phyloP scores from a whole-genome alignment of 176 grass and related monocot genomes.

The Ensete glaucum region DNA sequence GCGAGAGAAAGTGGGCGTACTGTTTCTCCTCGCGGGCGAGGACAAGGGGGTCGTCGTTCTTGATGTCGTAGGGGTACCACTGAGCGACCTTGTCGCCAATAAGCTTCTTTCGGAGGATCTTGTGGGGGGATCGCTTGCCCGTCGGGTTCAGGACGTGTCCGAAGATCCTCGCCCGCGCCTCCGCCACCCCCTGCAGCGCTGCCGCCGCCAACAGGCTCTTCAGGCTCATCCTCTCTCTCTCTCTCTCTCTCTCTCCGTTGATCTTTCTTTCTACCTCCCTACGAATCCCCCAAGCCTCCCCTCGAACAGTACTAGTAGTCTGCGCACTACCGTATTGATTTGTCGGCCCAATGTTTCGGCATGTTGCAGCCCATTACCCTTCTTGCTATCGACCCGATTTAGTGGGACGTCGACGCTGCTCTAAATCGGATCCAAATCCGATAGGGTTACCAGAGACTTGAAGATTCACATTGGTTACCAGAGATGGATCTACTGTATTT shows the following conservation, averaged over 20 bases:
- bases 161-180: conserved; percentile 59
- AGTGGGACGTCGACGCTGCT: no score
- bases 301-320: no score
- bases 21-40: conserved; percentile 56
- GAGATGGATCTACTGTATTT: no score
- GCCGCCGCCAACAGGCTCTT: conserved; percentile 43
- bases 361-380: no score
- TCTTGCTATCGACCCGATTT: no score
- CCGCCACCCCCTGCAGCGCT: conserved; percentile 23
- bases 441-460: no score
- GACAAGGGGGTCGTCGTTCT: conserved; percentile 51
- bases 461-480: no score
- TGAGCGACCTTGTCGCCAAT: conserved; percentile 52
- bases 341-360: no score
- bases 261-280: neutral
- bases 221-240: conserved; percentile 36
- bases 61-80: conserved; percentile 76
- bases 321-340: no score
- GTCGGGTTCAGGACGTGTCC: conserved; percentile 47
- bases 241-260: neutral
- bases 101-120: conserved; percentile 63
- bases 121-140: conserved; percentile 58
- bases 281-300: no score
- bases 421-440: no score
- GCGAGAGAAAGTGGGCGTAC: conserved; percentile 9